Evolutionary conservation across 176 grass and related monocot genomes (phyloP), one percentile per base, ranked within the genome.

Genomic region (Secale cereale): DNA sequence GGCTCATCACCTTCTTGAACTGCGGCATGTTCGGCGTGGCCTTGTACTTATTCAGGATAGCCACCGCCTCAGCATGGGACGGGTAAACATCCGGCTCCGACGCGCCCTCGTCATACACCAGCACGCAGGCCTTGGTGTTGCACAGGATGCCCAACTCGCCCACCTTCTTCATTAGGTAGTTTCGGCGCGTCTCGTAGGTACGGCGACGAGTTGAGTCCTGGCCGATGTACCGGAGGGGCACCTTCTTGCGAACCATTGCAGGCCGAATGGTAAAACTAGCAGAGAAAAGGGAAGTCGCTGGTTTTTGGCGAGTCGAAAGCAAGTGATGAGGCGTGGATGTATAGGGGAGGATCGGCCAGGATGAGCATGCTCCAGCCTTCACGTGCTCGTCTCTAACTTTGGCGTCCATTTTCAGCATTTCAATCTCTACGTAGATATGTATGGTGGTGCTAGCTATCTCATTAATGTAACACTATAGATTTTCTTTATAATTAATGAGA

Each of bases 171-270:
- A 70, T 59, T 6, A 93, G 28, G 8, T 78, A 29, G 1, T 27
- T 6, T 6, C 50, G n/a, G 1, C 82, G 46, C 45, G 67, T 90
- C 81, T 85, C 82, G 41, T 83, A 90, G 1, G 81, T 83, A 7
- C 33, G 28, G 3, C 16, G 67, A 0, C 88, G 41, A 7, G 2
- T 7, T 7, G 5, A 20, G 31, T 67, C 10, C 39, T 82, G 79
- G 3, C 80, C 3, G 12, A 93, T 90, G 69, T 68, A 78, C 8
- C 78, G 31, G 1, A 90, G 59, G 5, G 45, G 65, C 25, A 87
- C 81, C 81, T 85, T 90, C 64, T 85, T 85, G 27, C 80, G 54
- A 16, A 65, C 40, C 91, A 93, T 93, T 3, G 64, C 1, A 13
- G 65, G 17, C 10, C 30, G 19, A 56, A 6, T 17, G 52, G 52